These are phyloP conservation scores for Colletotrichum sp. DNA, from an alignment of 2,329 filamentous ascomycete genomes.

Conservation along the genomic window DNA sequence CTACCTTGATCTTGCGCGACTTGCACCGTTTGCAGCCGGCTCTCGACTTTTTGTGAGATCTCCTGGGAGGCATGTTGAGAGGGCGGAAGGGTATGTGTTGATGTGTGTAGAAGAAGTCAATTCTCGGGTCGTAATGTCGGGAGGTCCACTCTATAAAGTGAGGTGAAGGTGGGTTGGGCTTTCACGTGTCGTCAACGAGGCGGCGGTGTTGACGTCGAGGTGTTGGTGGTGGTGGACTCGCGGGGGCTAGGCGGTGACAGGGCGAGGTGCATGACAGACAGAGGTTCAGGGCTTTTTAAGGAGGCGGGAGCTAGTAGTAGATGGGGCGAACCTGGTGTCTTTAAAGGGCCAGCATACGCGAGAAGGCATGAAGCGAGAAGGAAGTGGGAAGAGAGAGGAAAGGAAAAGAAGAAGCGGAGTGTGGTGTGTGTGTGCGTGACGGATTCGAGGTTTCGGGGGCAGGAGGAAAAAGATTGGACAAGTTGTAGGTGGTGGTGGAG, in stretches of 20 bases:
- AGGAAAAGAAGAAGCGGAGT: neutral
- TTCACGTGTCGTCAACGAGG: constrained; percentile 10
- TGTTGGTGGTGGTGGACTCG: neutral
- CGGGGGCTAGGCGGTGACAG: neutral
- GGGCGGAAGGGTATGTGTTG: neutral
- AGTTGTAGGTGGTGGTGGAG: neutral
- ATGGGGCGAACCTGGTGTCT: neutral
- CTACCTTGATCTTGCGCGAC: constrained; percentile 72
- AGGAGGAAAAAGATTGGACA: neutral
- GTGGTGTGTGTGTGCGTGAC: neutral
- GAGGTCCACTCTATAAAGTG: constrained; percentile 13
- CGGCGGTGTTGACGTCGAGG: neutral
- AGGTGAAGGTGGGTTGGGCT: neutral
- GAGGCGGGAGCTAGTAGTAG: neutral
- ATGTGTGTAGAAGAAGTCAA: neutral
- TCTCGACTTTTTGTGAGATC: constrained; percentile 74
- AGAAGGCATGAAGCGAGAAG: neutral
- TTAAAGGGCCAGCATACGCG: neutral
- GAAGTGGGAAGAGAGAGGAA: neutral
- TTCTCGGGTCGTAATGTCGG: neutral
- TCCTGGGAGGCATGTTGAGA: constrained; percentile 62
- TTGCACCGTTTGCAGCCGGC: constrained; percentile 72
- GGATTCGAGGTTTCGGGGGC: constrained; percentile 2
- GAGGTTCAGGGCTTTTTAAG: neutral
- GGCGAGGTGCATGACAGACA: constrained; percentile 7